Percentiles rank a stretch among this genome's conserved stretches.
Conservation (phyloP, 2,329 filamentous ascomycete species). For the Didymella segeticola region DNA sequence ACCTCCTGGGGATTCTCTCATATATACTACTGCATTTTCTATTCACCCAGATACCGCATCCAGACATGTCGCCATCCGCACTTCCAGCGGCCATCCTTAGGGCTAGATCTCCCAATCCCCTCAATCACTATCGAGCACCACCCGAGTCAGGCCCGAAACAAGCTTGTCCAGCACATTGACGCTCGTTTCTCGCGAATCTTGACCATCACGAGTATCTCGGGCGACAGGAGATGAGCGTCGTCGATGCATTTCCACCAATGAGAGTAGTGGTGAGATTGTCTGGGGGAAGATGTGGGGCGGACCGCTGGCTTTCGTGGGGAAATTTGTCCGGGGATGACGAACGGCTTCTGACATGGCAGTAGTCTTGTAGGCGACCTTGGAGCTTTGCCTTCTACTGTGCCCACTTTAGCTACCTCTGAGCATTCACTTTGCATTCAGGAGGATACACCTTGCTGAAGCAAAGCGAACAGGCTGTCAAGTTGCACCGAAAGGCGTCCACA, state of each 20-base stretch:
- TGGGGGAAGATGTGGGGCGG: constrained; percentile 4
- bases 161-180: background rate
- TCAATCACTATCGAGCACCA: constrained; percentile 7
- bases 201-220: constrained; percentile 5
- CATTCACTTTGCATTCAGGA: too few relatives aligned
- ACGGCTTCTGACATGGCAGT: too few relatives aligned
- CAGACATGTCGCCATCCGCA: background rate
- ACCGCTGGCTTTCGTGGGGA: constrained; percentile 15
- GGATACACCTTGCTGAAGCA: too few relatives aligned
- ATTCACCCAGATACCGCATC: background rate
- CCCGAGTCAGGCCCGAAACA: constrained; percentile 6
- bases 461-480: too few relatives aligned
- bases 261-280: background rate
- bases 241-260: constrained; percentile 13
- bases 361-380: too few relatives aligned
- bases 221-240: constrained; percentile 5
- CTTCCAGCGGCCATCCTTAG: background rate
- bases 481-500: too few relatives aligned
- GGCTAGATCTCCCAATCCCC: background rate
- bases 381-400: too few relatives aligned
- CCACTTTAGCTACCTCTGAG: too few relatives aligned
- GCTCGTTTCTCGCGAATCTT: constrained; percentile 3
- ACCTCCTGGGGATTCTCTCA: background rate
- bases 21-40: background rate
- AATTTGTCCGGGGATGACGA: constrained; percentile 12